Percentiles rank a stretch among this genome's conserved stretches.
phyloP scores from a whole-genome alignment of 768 basidiomycete species.

The Tylopilus felleus region DNA sequence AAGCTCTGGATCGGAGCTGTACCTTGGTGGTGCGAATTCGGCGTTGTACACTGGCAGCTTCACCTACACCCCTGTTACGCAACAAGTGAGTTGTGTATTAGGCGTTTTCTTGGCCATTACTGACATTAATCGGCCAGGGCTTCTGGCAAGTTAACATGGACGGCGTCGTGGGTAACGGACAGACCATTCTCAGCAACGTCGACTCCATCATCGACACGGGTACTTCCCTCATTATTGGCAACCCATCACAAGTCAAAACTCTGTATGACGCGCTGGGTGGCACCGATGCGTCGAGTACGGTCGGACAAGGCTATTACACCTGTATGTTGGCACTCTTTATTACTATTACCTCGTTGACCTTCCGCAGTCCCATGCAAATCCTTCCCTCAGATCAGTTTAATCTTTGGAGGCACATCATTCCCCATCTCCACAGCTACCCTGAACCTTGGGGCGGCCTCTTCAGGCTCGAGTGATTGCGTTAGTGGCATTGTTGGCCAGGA shows the following conservation, averaged over 20 bases:
- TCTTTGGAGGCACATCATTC: constrained; percentile 37
- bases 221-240: neutral
- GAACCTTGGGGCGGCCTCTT: constrained; percentile 36
- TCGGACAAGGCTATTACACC: constrained; percentile 34
- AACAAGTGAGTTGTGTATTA: constrained; percentile 1
- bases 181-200: constrained; percentile 4
- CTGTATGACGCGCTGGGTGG: constrained; percentile 28
- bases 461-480: constrained; percentile 27
- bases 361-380: constrained; percentile 29
- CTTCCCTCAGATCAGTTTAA: constrained; percentile 30
- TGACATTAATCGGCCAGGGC: constrained; percentile 4
- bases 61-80: constrained; percentile 26
- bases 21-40: constrained; percentile 48
- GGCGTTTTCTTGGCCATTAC: neutral
- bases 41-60: constrained; percentile 44
- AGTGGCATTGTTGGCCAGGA: constrained; percentile 26
- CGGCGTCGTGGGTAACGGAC: neutral
- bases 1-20: constrained; percentile 40
- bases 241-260: constrained; percentile 4
- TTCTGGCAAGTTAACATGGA: constrained; percentile 22
- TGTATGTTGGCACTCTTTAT: constrained; percentile 17
- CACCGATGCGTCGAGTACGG: constrained; percentile 12
- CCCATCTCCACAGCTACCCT: constrained; percentile 28
- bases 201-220: constrained; percentile 24
- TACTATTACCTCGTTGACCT: neutral